phyloP scores from a whole-genome alignment of 2,329 filamentous ascomycete genomes.

The Hypocrella siamensis region DNA sequence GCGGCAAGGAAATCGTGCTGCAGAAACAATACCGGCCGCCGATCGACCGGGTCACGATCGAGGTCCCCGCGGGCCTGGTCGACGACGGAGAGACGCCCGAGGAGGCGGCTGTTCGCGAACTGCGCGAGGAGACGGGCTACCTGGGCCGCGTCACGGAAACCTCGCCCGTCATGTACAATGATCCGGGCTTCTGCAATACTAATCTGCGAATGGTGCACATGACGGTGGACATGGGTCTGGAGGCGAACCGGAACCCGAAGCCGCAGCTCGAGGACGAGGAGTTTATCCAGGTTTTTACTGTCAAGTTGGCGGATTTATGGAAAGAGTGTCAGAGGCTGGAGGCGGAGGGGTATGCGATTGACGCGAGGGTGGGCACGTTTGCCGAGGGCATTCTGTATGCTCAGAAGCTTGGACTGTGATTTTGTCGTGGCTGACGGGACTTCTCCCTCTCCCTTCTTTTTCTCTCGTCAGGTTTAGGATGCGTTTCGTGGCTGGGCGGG shows the following conservation, averaged over 20 bases:
- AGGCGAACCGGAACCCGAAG: constrained; percentile 53
- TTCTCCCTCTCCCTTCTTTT: too few species aligned
- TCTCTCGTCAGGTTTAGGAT: too few species aligned
- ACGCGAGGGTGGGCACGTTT: constrained; percentile 61
- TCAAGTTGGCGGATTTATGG: constrained; percentile 49
- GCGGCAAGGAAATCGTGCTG: constrained; percentile 40
- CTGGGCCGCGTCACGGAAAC: constrained; percentile 37
- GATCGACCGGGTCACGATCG: constrained; percentile 41
- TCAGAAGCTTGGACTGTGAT: constrained; percentile 33
- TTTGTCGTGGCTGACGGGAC: not conserved
- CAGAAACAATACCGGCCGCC: constrained; percentile 55
- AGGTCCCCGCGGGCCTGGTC: constrained; percentile 48
- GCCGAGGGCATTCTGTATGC: constrained; percentile 66
- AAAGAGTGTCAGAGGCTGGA: constrained; percentile 52
- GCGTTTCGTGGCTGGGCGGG: too few species aligned
- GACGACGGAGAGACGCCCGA: constrained; percentile 47
- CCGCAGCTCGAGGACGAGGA: constrained; percentile 64
- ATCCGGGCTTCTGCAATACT: constrained; percentile 51
- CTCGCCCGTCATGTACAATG: constrained; percentile 53
- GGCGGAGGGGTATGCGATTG: constrained; percentile 58
- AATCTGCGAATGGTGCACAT: constrained; percentile 59
- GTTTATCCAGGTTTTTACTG: constrained; percentile 66
- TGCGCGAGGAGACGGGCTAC: constrained; percentile 53
- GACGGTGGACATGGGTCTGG: constrained; percentile 50
- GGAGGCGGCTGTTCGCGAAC: constrained; percentile 45